Evolutionary conservation across 2,329 filamentous ascomycete genomes (phyloP), one percentile per base, ranked within the genome.

Genomic region (Fusarium torulosum): DNA sequence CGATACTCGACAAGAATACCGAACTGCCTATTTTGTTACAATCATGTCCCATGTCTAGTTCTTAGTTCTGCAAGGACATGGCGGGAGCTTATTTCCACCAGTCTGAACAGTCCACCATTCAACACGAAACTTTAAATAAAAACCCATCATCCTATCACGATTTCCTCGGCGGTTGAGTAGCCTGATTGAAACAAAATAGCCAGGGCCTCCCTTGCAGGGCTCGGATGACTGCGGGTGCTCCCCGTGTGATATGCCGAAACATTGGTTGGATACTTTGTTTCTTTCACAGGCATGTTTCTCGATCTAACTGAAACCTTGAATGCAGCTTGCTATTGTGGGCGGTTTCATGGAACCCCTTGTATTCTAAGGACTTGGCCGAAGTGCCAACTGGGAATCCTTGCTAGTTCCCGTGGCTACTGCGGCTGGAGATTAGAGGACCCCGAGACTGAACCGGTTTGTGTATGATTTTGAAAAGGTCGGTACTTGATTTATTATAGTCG

Each of bases 401-500:
- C 60, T 64, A 64, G 60, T 53, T 63, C 59, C 60, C 52, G 60
- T 47, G n/a, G 52, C 29, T 23, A 35, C 35, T 41, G 37, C 42
- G 20, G 46, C 19, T 25, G 46, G 46, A 63, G 31, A 64, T 59
- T 53, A 25, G 43, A 64, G 53, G 47, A 63, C 23, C 37, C 40
- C 21, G 41, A 40, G n/a, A 46, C n/a, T 45, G 10, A 45, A 38
- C 42, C n/a, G 21, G 13, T 29, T 14, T 6, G 10, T 33, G 29
- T 33, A 27, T 19, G 23, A 25, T 33, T 4, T 29, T 21, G n/a
- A 33, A 37, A 13, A 45, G 23, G 23, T 23, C 19, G 21, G 21
- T 41, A 17, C 17, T 19, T 52, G 19, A 9, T 33, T 20, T 29
- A 4, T 20, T 13, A 9, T n/a, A 27, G 23, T 4, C 23, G 21